phyloP scores from a whole-genome alignment of 441 rosid species.

The Eugenia klotzschiana region DNA sequence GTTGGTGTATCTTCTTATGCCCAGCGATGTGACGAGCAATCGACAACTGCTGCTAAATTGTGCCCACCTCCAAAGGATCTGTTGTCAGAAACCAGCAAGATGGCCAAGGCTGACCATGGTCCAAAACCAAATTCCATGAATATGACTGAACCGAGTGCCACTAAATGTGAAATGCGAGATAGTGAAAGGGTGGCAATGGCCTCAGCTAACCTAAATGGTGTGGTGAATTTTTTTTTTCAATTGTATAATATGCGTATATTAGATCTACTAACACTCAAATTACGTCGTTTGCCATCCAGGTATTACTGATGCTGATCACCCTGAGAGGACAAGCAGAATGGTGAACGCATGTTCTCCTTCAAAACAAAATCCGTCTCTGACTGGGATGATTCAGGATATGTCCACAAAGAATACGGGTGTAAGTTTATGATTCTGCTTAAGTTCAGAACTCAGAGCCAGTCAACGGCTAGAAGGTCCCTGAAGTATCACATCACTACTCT shows the following conservation, averaged over 20 bases:
- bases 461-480: background rate
- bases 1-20: constrained; percentile 19
- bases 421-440: constrained; percentile 4
- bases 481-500: background rate
- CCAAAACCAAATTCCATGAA: constrained; percentile 17
- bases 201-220: constrained; percentile 16
- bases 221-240: constrained; percentile 1
- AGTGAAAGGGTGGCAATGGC: constrained; percentile 17
- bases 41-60: constrained; percentile 18
- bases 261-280: background rate
- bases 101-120: constrained; percentile 10
- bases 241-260: background rate
- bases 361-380: constrained; percentile 16
- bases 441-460: constrained; percentile 4
- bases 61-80: constrained; percentile 17
- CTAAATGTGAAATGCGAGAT: constrained; percentile 24
- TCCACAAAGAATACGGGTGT: constrained; percentile 16
- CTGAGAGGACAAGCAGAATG: constrained; percentile 21
- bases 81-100: constrained; percentile 10
- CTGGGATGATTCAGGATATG: constrained; percentile 13
- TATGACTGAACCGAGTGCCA: constrained; percentile 17
- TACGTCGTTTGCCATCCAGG: constrained; percentile 25
- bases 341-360: constrained; percentile 18
- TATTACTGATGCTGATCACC: constrained; percentile 17
- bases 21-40: constrained; percentile 17